A percentile compares a stretch with the other conserved stretches of the same genome.
Conservation (phyloP, 371 early-diverging fungal species). For the Syncephalastrum monosporum region DNA sequence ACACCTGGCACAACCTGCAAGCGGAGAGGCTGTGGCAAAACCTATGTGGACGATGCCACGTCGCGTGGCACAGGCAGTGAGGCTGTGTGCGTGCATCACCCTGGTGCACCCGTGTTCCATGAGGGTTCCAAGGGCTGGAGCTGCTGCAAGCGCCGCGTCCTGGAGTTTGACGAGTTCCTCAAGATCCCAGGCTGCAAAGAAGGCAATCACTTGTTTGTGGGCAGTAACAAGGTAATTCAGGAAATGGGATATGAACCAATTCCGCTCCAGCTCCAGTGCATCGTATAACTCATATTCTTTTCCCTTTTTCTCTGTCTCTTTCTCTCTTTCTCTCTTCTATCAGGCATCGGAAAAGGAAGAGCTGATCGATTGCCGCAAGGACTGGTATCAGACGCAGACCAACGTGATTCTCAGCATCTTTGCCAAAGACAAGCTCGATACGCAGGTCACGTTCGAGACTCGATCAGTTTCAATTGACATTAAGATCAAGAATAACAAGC, state of each 20-base stretch:
- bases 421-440: constrained; percentile 82
- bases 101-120: constrained; percentile 89
- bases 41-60: constrained; percentile 61
- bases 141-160: constrained; percentile 84
- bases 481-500: constrained; percentile 62
- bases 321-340: background rate
- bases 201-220: constrained; percentile 81
- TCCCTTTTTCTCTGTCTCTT: background rate
- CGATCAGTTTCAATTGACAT: constrained; percentile 40
- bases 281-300: constrained; percentile 1
- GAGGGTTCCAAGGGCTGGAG: constrained; percentile 94
- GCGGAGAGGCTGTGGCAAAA: constrained; percentile 78
- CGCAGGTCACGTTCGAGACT: constrained; percentile 60
- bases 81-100: constrained; percentile 79
- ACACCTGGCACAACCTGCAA: constrained; percentile 79
- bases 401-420: constrained; percentile 86
- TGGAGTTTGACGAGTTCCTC: constrained; percentile 97
- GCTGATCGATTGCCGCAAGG: constrained; percentile 77
- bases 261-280: background rate
- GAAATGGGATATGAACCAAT: too few relatives aligned
- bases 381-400: constrained; percentile 93
- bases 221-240: constrained; percentile 26
- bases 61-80: constrained; percentile 60
- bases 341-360: constrained; percentile 40
- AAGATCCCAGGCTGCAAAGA: constrained; percentile 90